phyloP scores from a whole-genome alignment of 768 basidiomycete genomes.

The Candolleomyces aberdarensis region DNA sequence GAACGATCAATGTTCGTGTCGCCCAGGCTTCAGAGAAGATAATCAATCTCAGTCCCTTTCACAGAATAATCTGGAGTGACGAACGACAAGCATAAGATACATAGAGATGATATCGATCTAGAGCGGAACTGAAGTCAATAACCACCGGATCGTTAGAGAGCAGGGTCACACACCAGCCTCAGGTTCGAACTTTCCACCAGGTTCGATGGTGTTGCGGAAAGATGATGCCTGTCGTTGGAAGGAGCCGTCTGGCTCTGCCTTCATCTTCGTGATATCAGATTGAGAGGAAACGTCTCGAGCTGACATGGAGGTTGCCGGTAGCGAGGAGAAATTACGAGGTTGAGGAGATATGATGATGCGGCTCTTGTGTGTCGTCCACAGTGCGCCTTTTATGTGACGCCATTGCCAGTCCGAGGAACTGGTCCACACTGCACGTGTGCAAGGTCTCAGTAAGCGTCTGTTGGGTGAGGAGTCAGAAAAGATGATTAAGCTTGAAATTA shows the following conservation, averaged over 20 bases:
- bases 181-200: slow-evolving; percentile 45
- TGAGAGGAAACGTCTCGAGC: background rate
- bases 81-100: slow-evolving; percentile 84
- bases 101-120: slow-evolving; percentile 90
- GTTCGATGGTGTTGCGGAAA: slow-evolving; percentile 52
- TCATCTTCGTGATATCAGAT: background rate
- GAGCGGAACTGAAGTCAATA: background rate
- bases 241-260: background rate
- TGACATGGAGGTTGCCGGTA: too few species aligned
- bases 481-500: too few species aligned
- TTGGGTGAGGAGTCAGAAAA: too few species aligned
- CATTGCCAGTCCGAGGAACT: too few species aligned
- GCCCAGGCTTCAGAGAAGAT: slow-evolving; percentile 71
- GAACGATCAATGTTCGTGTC: slow-evolving; percentile 81
- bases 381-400: too few species aligned
- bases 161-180: slow-evolving; percentile 60
- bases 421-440: too few species aligned
- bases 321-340: too few species aligned
- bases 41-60: slow-evolving; percentile 3
- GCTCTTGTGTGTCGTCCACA: too few species aligned
- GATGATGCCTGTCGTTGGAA: slow-evolving; percentile 12
- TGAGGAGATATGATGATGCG: too few species aligned
- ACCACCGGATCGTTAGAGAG: background rate
- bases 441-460: too few species aligned
- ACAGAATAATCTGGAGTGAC: slow-evolving; percentile 19